These are phyloP conservation scores for Cladosporium austrohemisphaericum DNA, from an alignment of 2,329 filamentous ascomycete genomes.

Conservation along the genomic window DNA sequence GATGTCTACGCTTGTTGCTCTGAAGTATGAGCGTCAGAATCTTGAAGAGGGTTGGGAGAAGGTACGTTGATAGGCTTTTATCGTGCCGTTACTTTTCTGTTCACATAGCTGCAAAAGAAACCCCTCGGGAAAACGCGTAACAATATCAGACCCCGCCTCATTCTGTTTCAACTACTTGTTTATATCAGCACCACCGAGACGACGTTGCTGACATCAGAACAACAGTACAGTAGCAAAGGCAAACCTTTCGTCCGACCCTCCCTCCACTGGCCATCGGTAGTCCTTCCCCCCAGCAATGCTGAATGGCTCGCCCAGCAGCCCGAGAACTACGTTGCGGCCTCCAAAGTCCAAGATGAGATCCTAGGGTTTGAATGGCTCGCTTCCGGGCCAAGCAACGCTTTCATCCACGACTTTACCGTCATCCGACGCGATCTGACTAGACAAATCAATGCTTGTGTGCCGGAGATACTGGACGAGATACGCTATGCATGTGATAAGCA, in stretches of 20 bases:
- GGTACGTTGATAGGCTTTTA: conserved; percentile 1
- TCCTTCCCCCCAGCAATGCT: conserved; percentile 16
- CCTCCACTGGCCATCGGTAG: conserved; percentile 14
- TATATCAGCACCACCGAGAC: too few relatives aligned
- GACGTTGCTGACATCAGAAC: neutral
- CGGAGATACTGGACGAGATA: conserved; percentile 16
- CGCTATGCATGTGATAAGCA: conserved; percentile 6
- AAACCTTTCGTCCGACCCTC: conserved; percentile 17
- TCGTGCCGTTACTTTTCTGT: neutral
- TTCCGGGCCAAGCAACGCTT: conserved; percentile 12
- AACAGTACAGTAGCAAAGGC: conserved; percentile 15
- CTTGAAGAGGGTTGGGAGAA: conserved; percentile 17
- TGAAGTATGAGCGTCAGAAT: conserved; percentile 9
- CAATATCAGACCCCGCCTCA: neutral
- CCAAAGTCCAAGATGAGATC: conserved; percentile 13
- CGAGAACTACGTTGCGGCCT: conserved; percentile 13
- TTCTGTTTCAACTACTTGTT: too few relatives aligned
- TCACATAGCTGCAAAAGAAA: neutral
- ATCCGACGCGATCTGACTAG: conserved; percentile 16
- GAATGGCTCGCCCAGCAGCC: conserved; percentile 16
- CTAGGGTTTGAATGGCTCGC: conserved; percentile 13
- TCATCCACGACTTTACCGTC: conserved; percentile 17
- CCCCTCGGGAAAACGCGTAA: neutral
- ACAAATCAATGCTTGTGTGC: conserved; percentile 12
- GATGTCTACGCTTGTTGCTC: conserved; percentile 8